Percentiles rank a stretch among this genome's conserved stretches.
Evolutionary conservation across 2,329 filamentous ascomycete genomes (phyloP).

Genomic region (Penicillium polonicum): DNA sequence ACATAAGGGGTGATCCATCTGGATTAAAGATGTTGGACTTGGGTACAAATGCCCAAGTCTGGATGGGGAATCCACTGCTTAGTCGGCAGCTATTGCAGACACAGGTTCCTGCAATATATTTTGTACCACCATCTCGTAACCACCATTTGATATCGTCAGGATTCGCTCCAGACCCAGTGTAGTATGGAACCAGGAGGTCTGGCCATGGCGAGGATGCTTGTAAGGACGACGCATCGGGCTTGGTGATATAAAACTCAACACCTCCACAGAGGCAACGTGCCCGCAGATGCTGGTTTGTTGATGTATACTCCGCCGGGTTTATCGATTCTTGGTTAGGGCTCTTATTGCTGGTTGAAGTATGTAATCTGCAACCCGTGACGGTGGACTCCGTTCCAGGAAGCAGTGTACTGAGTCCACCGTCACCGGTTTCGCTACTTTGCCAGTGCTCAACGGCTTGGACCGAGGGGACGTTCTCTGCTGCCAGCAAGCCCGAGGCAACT

Average conservation of each 20-base stretch:
- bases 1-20: conserved; percentile 34
- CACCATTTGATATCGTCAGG: conserved; percentile 58
- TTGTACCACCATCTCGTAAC: conserved; percentile 49
- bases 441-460: conserved; percentile 31
- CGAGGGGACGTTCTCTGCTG: conserved; percentile 15
- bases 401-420: conserved; percentile 32
- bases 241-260: conserved; percentile 58
- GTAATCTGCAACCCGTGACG: conserved; percentile 23
- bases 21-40: conserved; percentile 55
- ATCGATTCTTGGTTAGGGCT: neutral
- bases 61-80: conserved; percentile 61
- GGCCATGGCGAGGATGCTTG: conserved; percentile 51
- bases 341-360: neutral
- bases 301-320: conserved; percentile 11
- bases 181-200: conserved; percentile 54
- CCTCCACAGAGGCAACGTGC: conserved; percentile 56
- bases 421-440: conserved; percentile 26
- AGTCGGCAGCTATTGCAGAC: conserved; percentile 63
- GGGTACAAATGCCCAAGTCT: conserved; percentile 66
- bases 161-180: conserved; percentile 45
- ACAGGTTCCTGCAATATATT: conserved; percentile 61
- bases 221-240: conserved; percentile 51
- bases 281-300: conserved; percentile 29
- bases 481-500: conserved; percentile 37
- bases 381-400: conserved; percentile 23